phyloP scores from a whole-genome alignment of 2,329 filamentous ascomycete genomes.

The Corniculantispora saksenae region DNA sequence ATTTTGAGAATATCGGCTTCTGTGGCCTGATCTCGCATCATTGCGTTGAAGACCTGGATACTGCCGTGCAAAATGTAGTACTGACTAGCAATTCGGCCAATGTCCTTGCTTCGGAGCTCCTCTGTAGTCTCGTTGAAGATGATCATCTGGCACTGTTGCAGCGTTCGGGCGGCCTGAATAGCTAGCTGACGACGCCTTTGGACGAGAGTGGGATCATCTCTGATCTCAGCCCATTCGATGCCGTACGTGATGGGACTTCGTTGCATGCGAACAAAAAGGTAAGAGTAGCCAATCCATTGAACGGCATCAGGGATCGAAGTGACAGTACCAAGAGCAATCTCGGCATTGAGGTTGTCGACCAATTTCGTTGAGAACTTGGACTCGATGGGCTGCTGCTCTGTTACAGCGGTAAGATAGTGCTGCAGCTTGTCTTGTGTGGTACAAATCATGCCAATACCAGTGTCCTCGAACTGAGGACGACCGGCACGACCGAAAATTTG shows the following conservation, averaged over 20 bases:
- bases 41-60: conserved; percentile 92
- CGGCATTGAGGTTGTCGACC: conserved; percentile 95
- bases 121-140: conserved; percentile 96
- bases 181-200: conserved; percentile 82
- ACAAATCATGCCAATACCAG: conserved; percentile 96
- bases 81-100: conserved; percentile 94
- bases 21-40: conserved; percentile 83
- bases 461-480: conserved; percentile 95
- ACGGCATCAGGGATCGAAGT: conserved; percentile 92
- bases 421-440: conserved; percentile 91
- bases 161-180: conserved; percentile 80
- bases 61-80: conserved; percentile 94
- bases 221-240: conserved; percentile 89
- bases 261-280: conserved; percentile 95
- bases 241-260: conserved; percentile 89
- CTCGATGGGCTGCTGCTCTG: conserved; percentile 94
- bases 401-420: conserved; percentile 91
- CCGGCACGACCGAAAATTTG: conserved; percentile 98
- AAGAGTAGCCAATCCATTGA: conserved; percentile 97
- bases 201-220: conserved; percentile 84
- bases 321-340: conserved; percentile 90
- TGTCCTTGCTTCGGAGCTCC: conserved; percentile 89
- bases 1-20: conserved; percentile 94
- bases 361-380: conserved; percentile 93
- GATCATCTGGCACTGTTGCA: conserved; percentile 97